Percentiles rank a stretch among this genome's conserved stretches.
Conservation (phyloP, 148 eudicot species). For the Silene uniflora region DNA sequence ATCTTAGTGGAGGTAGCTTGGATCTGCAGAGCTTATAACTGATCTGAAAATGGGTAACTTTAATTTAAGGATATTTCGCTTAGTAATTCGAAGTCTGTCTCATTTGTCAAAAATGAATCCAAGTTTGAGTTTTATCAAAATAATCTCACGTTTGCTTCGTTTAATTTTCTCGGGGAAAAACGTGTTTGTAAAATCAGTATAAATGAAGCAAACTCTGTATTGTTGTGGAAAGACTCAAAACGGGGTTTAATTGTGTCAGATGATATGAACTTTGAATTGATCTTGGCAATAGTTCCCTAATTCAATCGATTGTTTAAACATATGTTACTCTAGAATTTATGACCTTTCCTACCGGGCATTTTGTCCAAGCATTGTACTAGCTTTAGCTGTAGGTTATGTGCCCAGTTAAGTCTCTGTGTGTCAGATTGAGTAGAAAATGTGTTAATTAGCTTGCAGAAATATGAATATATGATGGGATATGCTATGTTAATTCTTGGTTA, state of each 20-base stretch:
- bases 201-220: not conserved
- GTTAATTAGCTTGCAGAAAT: conserved; percentile 3
- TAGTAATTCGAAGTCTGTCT: no score
- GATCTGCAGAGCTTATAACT: no score
- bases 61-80: no score
- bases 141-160: no score
- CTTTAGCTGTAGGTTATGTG: not conserved
- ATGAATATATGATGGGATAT: not conserved
- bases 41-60: conserved; percentile 26
- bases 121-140: no score
- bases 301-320: not conserved
- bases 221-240: not conserved
- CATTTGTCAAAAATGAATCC: no score
- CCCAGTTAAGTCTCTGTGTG: not conserved
- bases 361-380: not conserved
- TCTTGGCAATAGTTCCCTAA: not conserved
- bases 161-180: no score
- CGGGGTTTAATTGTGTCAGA: not conserved
- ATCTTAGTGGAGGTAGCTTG: no score
- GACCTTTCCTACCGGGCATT: not conserved
- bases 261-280: not conserved
- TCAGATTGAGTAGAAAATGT: not conserved
- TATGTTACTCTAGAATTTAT: not conserved
- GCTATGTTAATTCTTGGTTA: not conserved
- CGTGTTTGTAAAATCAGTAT: no score